phyloP scores from a whole-genome alignment of 116 monocot species.

The Iris pallida region DNA sequence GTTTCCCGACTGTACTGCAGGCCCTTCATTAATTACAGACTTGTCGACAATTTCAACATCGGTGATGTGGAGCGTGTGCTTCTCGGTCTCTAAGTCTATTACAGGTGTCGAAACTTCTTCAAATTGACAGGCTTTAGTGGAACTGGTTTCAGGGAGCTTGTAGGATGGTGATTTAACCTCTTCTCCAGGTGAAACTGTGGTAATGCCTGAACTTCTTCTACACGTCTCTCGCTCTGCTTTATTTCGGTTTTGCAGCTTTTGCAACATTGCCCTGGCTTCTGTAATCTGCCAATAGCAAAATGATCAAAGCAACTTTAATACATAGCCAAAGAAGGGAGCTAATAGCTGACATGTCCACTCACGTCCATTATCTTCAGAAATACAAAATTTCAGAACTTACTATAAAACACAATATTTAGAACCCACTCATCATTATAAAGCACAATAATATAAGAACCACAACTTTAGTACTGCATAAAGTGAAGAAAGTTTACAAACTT shows the following conservation, averaged over 20 bases:
- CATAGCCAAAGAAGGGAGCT: no score
- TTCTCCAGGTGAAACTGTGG: background rate
- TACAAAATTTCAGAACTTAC: no score
- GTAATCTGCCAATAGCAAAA: slow-evolving; percentile 20
- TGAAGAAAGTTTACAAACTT: no score
- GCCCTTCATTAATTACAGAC: slow-evolving; percentile 34
- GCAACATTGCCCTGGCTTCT: slow-evolving; percentile 43
- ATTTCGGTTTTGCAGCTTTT: slow-evolving; percentile 18
- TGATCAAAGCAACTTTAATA: no score
- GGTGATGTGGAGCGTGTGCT: slow-evolving; percentile 18
- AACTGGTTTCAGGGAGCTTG: background rate
- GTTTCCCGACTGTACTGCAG: slow-evolving; percentile 4
- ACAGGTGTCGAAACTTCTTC: background rate
- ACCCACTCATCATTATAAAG: no score
- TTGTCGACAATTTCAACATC: slow-evolving; percentile 35
- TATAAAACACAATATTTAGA: no score
- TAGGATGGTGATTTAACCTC: background rate
- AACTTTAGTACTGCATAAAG: no score
- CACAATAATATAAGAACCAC: no score
- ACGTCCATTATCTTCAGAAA: no score
- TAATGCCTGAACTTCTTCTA: background rate
- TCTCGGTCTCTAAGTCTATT: slow-evolving; percentile 19
- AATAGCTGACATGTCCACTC: no score
- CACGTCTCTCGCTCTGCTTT: slow-evolving; percentile 11
- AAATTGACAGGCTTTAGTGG: no score